Conservation (phyloP, 2,329 filamentous ascomycete genomes). For the Trichocomaceae sp. region DNA sequence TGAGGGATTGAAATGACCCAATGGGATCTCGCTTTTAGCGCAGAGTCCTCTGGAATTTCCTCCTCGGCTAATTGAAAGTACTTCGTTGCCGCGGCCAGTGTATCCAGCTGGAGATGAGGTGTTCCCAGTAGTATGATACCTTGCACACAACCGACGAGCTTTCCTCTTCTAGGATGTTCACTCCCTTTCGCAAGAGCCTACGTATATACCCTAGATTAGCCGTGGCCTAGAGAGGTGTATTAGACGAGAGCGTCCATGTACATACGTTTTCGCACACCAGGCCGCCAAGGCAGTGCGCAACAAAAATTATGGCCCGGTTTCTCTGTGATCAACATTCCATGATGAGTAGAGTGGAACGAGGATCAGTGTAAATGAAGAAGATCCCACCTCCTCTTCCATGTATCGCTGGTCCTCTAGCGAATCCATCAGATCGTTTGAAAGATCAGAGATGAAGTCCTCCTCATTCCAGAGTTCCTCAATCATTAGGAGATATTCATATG, state of each 20-base stretch:
- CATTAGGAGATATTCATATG: too few relatives aligned
- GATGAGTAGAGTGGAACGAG: too few relatives aligned
- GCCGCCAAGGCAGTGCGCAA: conserved; percentile 7
- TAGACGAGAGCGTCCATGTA: background rate
- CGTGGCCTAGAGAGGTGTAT: too few relatives aligned
- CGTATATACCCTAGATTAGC: too few relatives aligned
- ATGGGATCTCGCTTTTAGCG: background rate
- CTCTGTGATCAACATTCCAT: background rate
- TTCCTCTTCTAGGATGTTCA: conserved; percentile 1
- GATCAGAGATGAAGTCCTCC: too few relatives aligned
- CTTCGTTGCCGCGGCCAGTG: conserved; percentile 2
- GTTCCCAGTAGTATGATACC: conserved; percentile 6
- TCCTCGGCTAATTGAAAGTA: conserved; percentile 5
- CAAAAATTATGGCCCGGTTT: conserved; percentile 1
- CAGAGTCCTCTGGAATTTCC: background rate
- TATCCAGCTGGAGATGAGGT: conserved; percentile 2
- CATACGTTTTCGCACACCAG: background rate
- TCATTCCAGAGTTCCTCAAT: too few relatives aligned
- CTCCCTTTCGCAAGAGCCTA: conserved; percentile 5
- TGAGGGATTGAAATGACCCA: conserved; percentile 1
- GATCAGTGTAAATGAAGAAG: too few relatives aligned
- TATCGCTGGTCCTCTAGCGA: too few relatives aligned
- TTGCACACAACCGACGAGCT: background rate
- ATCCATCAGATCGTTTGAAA: too few relatives aligned
- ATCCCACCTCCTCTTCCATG: too few relatives aligned